Evolutionary conservation across 1,284 basidiomycete species (phyloP).

Genomic region (Naganishia sp.): DNA sequence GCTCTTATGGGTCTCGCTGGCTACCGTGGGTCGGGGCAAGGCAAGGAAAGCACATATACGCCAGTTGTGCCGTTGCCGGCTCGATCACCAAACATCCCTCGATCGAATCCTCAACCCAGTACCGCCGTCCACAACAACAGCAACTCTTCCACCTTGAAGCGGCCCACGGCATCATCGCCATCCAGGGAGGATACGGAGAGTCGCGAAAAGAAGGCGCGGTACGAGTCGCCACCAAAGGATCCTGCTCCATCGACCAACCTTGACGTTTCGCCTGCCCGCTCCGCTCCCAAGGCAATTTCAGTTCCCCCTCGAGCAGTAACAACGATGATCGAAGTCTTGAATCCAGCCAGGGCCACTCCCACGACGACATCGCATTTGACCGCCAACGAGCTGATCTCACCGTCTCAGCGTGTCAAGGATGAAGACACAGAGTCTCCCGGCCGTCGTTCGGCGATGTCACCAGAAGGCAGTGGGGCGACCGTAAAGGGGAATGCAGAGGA

Average conservation of each 20-base stretch:
- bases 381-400: neutral
- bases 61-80: neutral
- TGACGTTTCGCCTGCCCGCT: constrained; percentile 1
- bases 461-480: neutral
- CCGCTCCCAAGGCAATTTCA: constrained; percentile 27
- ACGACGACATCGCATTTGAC: neutral
- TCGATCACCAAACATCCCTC: neutral
- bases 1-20: constrained; percentile 52
- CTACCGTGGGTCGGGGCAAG: constrained; percentile 40
- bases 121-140: neutral
- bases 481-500: neutral
- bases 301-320: constrained; percentile 34
- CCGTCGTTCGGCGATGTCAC: neutral
- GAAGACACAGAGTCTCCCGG: constrained; percentile 10
- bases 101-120: constrained; percentile 29
- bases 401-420: constrained; percentile 6
- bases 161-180: constrained; percentile 26
- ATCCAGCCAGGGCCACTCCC: constrained; percentile 38
- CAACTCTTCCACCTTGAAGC: constrained; percentile 5
- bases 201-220: constrained; percentile 40
- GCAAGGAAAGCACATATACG: constrained; percentile 23
- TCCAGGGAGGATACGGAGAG: constrained; percentile 28
- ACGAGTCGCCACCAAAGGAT: constrained; percentile 15
- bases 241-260: neutral
- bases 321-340: constrained; percentile 51